Evolutionary conservation across 371 early-diverging fungal genomes (phyloP), one percentile per base, ranked within the genome.

Genomic region (Furculomyces boomerangus): DNA sequence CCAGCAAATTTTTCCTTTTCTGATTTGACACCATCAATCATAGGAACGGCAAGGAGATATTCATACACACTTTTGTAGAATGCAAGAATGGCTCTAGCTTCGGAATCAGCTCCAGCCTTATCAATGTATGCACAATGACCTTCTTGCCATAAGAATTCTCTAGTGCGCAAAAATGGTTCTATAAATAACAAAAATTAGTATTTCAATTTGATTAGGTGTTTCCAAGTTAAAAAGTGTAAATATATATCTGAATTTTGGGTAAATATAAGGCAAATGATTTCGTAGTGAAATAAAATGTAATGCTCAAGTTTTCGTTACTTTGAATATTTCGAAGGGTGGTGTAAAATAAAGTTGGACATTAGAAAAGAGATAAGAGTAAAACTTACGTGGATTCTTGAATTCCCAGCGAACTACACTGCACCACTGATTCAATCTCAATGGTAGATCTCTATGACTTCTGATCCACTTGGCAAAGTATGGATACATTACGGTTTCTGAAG

Each of bases 91-190:
- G 90, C 74, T 47, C 69, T 73, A 22, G 95, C 98, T 74, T 99
- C 99, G 29, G 66, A 57, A 67, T 86, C 93, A 44, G 99, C 95
- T 52, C 85, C 92, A 39, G 83, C 81, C 73, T 88, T 79, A 41
- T 83, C 90, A 56, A 93, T 78, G 66, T 92, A 90, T 16, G 98
- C 99, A 32, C 97, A 96, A 76, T 99, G 99, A 48, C 99, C 99
- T 74, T 99, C 99, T 71, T 99, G 99, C 99, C 99, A 99, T 61
- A 99, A 76, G 78, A 99, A 99, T 77, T 99, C 99, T 63, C 99
- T 87, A 20, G 99, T 98, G 59, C 99, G 81, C 57, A 99, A 75
- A 81, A 99, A 99, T 50, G 99, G 99, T 71, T 95, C 49, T 49
- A 49, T 24, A 20, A 5, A 49, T 7, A 24, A 10, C 27, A 28